These are phyloP conservation scores for Coemansia sp. DNA, from an alignment of 192 early-diverging fungal genomes.

Conservation along the genomic window DNA sequence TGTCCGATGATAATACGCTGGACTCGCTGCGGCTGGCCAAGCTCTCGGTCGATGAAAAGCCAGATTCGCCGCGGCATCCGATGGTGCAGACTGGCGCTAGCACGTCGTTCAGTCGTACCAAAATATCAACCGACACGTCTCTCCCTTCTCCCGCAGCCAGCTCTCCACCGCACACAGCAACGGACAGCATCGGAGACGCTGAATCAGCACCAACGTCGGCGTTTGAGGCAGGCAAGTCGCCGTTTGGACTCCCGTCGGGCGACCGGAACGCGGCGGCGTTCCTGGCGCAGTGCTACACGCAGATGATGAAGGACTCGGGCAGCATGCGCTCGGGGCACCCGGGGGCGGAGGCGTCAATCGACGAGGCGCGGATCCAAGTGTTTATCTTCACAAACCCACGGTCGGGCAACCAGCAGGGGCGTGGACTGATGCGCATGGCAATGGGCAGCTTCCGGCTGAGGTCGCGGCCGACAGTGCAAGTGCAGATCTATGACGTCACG, in stretches of 20 bases:
- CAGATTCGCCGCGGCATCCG: too few relatives aligned
- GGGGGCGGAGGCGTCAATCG: constrained; percentile 6
- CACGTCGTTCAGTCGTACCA: too few relatives aligned
- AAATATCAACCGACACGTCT: not conserved
- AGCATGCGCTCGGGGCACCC: constrained; percentile 21
- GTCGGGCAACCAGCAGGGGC: constrained; percentile 66
- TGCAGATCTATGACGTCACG: constrained; percentile 69
- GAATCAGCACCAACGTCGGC: constrained; percentile 12
- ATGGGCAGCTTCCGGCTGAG: constrained; percentile 66
- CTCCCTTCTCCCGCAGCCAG: not conserved
- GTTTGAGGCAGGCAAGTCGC: constrained; percentile 28
- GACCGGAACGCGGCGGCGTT: constrained; percentile 28
- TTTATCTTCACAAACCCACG: constrained; percentile 77
- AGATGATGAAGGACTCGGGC: constrained; percentile 29
- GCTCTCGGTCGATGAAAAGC: too few relatives aligned
- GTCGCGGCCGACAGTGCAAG: constrained; percentile 60
- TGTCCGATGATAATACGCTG: too few relatives aligned
- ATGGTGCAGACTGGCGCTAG: too few relatives aligned
- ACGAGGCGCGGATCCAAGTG: constrained; percentile 57
- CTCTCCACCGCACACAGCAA: not conserved
- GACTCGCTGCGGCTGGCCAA: too few relatives aligned
- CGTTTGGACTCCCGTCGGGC: constrained; percentile 25
- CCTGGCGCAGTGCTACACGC: constrained; percentile 44
- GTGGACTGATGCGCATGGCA: constrained; percentile 55
- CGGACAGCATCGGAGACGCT: not conserved